Percentiles rank a stretch among this genome's conserved stretches.
These are phyloP conservation scores for Dothistroma septosporum DNA, from an alignment of 2,329 filamentous ascomycete species.

Conservation along the genomic window DNA sequence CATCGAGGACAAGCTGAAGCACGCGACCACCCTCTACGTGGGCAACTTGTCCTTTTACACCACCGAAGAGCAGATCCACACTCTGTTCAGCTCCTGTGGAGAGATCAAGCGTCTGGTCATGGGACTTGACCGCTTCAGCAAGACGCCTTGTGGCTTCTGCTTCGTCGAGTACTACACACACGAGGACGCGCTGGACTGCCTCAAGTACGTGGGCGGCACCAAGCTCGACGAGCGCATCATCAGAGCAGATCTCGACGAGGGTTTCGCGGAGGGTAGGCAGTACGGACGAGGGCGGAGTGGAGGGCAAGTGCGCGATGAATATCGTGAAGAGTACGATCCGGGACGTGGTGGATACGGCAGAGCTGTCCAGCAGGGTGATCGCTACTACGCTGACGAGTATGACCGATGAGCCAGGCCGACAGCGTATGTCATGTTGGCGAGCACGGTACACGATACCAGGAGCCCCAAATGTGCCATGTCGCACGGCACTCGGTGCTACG, in stretches of 20 bases:
- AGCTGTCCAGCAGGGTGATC: slow-evolving; percentile 59
- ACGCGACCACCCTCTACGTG: slow-evolving; percentile 94
- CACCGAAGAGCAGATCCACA: slow-evolving; percentile 97
- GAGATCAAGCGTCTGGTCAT: slow-evolving; percentile 98
- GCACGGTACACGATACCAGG: neutral
- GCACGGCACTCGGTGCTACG: neutral
- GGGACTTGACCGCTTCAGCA: slow-evolving; percentile 94
- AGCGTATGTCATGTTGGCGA: neutral
- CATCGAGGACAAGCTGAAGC: slow-evolving; percentile 71
- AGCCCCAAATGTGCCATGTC: neutral
- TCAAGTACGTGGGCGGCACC: slow-evolving; percentile 97
- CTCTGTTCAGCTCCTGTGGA: slow-evolving; percentile 63
- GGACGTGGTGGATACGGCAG: slow-evolving; percentile 85
- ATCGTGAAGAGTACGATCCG: slow-evolving; percentile 93
- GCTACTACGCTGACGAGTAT: slow-evolving; percentile 28
- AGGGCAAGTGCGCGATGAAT: slow-evolving; percentile 95
- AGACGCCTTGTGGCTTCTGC: slow-evolving; percentile 98
- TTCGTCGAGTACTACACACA: slow-evolving; percentile 99
- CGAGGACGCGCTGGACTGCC: slow-evolving; percentile 91
- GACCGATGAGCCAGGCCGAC: neutral
- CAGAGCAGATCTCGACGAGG: slow-evolving; percentile 88
- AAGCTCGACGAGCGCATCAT: slow-evolving; percentile 98
- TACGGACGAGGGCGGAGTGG: slow-evolving; percentile 93
- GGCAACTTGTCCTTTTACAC: slow-evolving; percentile 81
- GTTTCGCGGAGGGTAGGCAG: slow-evolving; percentile 92